A percentile compares a stretch with the other conserved stretches of the same genome.
Evolutionary conservation across 2,329 filamentous ascomycete species (phyloP).

Genomic region (Cyclaneusma minus): DNA sequence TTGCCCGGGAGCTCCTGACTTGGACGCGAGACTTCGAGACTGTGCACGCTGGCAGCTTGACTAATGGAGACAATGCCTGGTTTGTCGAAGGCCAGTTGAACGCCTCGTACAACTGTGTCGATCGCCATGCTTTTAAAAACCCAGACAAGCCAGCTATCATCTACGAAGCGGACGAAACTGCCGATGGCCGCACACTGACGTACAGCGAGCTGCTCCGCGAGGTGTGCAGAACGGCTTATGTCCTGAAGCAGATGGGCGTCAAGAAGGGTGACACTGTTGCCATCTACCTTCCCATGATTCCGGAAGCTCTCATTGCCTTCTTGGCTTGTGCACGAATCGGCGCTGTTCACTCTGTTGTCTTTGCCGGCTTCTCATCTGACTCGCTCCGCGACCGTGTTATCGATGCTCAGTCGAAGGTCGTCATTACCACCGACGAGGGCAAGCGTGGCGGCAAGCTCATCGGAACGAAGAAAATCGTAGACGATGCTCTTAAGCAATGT

Average conservation of each 20-base stretch:
- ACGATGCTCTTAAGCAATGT: conserved; percentile 93
- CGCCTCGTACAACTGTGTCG: conserved; percentile 93
- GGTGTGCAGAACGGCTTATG: conserved; percentile 75
- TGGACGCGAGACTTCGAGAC: conserved; percentile 91
- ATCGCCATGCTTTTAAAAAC: conserved; percentile 90
- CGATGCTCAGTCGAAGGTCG: conserved; percentile 78
- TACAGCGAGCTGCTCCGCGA: conserved; percentile 88
- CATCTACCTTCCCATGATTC: conserved; percentile 97
- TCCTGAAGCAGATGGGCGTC: conserved; percentile 88
- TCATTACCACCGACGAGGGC: conserved; percentile 95
- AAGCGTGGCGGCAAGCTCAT: conserved; percentile 96
- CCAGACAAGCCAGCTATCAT: conserved; percentile 91
- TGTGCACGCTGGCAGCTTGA: conserved; percentile 61
- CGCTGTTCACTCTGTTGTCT: conserved; percentile 92
- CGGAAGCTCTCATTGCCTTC: conserved; percentile 82
- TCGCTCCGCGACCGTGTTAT: conserved; percentile 89
- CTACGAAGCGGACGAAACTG: conserved; percentile 90
- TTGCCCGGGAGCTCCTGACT: conserved; percentile 75
- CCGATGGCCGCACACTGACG: conserved; percentile 75
- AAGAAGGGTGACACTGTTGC: conserved; percentile 95
- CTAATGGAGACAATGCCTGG: conserved; percentile 77
- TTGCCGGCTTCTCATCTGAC: conserved; percentile 93
- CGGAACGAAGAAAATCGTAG: conserved; percentile 97
- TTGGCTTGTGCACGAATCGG: conserved; percentile 85
- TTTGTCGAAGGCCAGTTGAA: conserved; percentile 90